Evolutionary conservation across 495 filamentous ascomycete genomes (phyloP).

Genomic region (Jackrogersella multiformis): DNA sequence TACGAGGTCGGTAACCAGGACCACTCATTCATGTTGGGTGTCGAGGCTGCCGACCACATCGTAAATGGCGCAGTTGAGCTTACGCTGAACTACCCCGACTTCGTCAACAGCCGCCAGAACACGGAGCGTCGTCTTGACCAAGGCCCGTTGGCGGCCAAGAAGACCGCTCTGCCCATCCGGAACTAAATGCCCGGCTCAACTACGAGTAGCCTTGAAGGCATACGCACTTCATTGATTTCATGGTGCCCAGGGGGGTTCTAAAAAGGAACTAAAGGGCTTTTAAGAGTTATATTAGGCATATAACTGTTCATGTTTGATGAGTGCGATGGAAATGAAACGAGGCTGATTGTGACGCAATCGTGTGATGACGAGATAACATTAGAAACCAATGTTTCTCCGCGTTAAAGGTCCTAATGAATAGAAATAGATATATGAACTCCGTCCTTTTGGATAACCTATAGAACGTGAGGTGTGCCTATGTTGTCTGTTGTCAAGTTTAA

Average conservation of each 20-base stretch:
- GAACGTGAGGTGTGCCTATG: not conserved
- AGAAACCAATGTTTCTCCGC: conserved; percentile 15
- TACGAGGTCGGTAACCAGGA: conserved; percentile 97
- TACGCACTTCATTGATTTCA: conserved; percentile 15
- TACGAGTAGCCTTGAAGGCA: conserved; percentile 1
- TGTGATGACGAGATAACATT: conserved; percentile 19
- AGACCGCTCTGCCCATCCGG: conserved; percentile 35
- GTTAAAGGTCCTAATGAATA: conserved; percentile 38
- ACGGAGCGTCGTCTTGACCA: conserved; percentile 87
- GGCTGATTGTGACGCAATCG: conserved; percentile 27
- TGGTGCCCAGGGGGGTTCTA: not conserved
- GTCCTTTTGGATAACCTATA: not conserved
- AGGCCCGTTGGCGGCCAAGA: conserved; percentile 55
- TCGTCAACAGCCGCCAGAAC: conserved; percentile 92
- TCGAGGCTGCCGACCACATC: conserved; percentile 96
- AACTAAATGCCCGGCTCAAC: conserved; percentile 19
- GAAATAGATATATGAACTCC: conserved; percentile 19
- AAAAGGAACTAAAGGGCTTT: conserved; percentile 16
- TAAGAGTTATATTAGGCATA: conserved; percentile 23
- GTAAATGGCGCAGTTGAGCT: conserved; percentile 93
- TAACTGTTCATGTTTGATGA: conserved; percentile 37
- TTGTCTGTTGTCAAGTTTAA: not conserved
- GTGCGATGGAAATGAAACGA: conserved; percentile 28
- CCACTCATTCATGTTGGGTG: conserved; percentile 98
- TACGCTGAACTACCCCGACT: conserved; percentile 98